These are phyloP conservation scores for Xylariaceae sp. DNA, from an alignment of 2,329 filamentous ascomycete genomes.

Conservation along the genomic window DNA sequence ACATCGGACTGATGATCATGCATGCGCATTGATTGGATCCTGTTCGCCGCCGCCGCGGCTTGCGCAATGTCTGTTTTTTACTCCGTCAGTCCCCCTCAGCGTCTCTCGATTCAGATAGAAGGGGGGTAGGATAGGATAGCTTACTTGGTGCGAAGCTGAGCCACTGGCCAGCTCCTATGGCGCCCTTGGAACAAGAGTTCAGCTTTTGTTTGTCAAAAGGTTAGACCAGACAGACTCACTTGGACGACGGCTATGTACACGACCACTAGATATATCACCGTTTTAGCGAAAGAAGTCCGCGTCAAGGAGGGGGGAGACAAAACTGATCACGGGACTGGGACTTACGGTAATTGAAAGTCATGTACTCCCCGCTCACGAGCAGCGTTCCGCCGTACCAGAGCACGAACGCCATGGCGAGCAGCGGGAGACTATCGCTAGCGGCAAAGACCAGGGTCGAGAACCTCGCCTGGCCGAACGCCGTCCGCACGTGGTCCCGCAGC, in stretches of 20 bases:
- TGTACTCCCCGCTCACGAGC: constrained; percentile 46
- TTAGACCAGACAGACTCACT: constrained; percentile 25
- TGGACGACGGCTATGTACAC: constrained; percentile 63
- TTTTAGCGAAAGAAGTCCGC: neutral
- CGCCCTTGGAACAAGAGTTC: constrained; percentile 32
- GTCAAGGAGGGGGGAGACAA: no score
- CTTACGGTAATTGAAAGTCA: constrained; percentile 40
- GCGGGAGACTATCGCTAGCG: constrained; percentile 56
- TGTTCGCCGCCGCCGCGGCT: constrained; percentile 52
- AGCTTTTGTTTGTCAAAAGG: neutral
- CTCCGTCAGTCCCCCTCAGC: neutral
- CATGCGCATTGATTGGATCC: constrained; percentile 46
- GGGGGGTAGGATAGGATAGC: constrained; percentile 1
- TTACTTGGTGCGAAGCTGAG: constrained; percentile 58
- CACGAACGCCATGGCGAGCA: constrained; percentile 31
- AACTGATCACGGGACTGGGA: no score
- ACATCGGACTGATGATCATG: constrained; percentile 32
- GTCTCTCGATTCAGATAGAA: no score
- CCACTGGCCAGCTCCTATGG: constrained; percentile 61
- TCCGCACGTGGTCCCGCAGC: constrained; percentile 51
- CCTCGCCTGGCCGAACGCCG: constrained; percentile 56
- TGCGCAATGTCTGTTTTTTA: constrained; percentile 45
- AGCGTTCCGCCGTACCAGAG: constrained; percentile 56
- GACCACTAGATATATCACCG: constrained; percentile 35
- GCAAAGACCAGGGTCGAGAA: constrained; percentile 62